phyloP scores from a whole-genome alignment of 495 filamentous ascomycete genomes.

The Geopyxis carbonaria region DNA sequence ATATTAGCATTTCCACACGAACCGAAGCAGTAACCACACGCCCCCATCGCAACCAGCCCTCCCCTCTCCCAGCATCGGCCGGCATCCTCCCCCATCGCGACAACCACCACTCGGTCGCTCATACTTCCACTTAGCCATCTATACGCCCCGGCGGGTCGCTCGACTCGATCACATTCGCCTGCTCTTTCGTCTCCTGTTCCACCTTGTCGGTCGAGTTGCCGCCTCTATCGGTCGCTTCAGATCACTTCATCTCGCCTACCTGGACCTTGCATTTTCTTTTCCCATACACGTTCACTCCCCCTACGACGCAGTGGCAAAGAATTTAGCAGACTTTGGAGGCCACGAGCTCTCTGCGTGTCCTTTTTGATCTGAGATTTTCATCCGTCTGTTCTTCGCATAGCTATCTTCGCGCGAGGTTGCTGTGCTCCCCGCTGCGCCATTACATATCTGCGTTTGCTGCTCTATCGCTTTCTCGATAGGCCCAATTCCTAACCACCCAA shows the following conservation, averaged over 20 bases:
- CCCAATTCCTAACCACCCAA: conserved; percentile 5
- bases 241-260: conserved; percentile 1
- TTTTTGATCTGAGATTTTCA: background rate
- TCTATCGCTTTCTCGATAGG: conserved; percentile 4
- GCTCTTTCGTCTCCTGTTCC: too few relatives aligned
- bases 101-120: too few relatives aligned
- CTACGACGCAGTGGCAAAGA: background rate
- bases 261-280: background rate
- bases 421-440: background rate
- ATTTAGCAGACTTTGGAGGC: background rate
- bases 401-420: conserved; percentile 7
- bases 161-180: too few relatives aligned
- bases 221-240: conserved; percentile 8
- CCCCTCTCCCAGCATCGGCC: too few relatives aligned
- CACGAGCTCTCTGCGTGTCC: background rate
- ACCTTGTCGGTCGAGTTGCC: too few relatives aligned
- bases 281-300: background rate
- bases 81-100: conserved; percentile 1
- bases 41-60: too few relatives aligned
- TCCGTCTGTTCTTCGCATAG: background rate
- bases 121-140: too few relatives aligned
- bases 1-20: too few relatives aligned
- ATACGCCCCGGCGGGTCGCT: too few relatives aligned
- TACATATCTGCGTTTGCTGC: conserved; percentile 6
- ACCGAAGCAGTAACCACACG: too few relatives aligned